Conservation (phyloP, 108 stramenopile species). For the Skeletonema tropicum region DNA sequence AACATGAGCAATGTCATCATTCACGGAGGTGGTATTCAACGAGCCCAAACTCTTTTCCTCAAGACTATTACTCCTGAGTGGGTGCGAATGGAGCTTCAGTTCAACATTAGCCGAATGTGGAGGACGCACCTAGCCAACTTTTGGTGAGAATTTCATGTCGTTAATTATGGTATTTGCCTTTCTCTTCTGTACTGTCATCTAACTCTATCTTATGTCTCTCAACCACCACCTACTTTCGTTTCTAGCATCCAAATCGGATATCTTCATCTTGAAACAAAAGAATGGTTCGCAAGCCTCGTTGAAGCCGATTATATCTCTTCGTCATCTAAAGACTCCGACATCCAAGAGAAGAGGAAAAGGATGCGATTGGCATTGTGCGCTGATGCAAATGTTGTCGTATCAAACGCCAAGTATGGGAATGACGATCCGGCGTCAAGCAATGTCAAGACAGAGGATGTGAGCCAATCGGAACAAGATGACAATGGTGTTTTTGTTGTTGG, state of each 20-base stretch:
- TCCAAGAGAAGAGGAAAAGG: constrained; percentile 60
- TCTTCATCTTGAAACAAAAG: constrained; percentile 54
- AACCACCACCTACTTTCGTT: not conserved
- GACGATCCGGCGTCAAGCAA: not conserved
- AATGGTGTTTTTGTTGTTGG: constrained; percentile 20
- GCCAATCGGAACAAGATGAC: constrained; percentile 3
- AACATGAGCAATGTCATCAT: constrained; percentile 5
- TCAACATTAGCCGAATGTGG: constrained; percentile 77
- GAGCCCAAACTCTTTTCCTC: constrained; percentile 69
- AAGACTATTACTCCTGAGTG: constrained; percentile 63
- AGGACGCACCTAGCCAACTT: constrained; percentile 76
- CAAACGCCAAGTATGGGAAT: not conserved
- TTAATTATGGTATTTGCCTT: not conserved
- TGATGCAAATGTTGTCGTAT: constrained; percentile 17
- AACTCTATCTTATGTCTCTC: not conserved
- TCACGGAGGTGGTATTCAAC: constrained; percentile 43
- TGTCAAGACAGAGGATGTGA: not conserved
- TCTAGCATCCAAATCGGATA: constrained; percentile 69
- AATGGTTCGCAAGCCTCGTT: constrained; percentile 72
- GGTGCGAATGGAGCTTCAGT: constrained; percentile 59
- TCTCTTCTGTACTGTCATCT: not conserved
- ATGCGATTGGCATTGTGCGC: constrained; percentile 61
- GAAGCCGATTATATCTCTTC: constrained; percentile 56
- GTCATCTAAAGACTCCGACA: constrained; percentile 51
- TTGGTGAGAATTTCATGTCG: constrained; percentile 22